Base-by-base conservation (phyloP, 2,329 filamentous ascomycete genomes). In the Aspergillus sp. region DNA sequence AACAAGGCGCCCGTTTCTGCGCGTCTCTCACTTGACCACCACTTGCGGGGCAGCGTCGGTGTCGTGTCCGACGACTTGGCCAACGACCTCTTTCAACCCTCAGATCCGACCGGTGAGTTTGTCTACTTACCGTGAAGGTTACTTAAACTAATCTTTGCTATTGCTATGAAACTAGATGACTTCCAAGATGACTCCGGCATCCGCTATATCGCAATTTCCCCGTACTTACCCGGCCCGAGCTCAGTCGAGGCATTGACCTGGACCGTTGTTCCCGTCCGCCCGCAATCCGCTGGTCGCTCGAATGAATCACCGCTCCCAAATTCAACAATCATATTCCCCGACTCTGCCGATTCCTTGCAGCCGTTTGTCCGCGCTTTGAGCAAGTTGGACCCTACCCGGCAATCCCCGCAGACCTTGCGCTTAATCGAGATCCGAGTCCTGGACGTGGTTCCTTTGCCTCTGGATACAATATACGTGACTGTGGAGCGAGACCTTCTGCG, bases 51-150 rank as follows among this genome's bases (percentile, higher is more conserved):
- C 53, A 91, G 96, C 70, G 83, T 93, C 61, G 95, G 92, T 62
- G 84, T 95, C 63, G 76, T 98, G 53, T 96, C 93, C 12, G 88
- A 91, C 68, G 91, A 96, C 73, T 82, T 99, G 52, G 91, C 93
- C 68, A 81, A 83, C 47, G 90, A 96, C 70, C 82, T 98, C 52
- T 96, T 76, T 87, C 90, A 61, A 78, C 85, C 66, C 69, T 83
- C 66, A 75, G 76, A 64, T 68, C 79, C 69, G 73, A 84, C 87
- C 72, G 74, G 83, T 80, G 66, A 66, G 64, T 64, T n/a, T 12
- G 49, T 44, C 25, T 55, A 6, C 12, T 12, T 37, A 5, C 35
- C 19, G 37, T 43, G 12, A 33, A 6, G 17, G 11, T 7, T 31
- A 17, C 25, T 37, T 35, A n/a, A 12, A 2, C 54, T 37, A 31